Evolutionary conservation across 2,329 filamentous ascomycete genomes (phyloP).

Genomic region (Elsinoe necatrix): DNA sequence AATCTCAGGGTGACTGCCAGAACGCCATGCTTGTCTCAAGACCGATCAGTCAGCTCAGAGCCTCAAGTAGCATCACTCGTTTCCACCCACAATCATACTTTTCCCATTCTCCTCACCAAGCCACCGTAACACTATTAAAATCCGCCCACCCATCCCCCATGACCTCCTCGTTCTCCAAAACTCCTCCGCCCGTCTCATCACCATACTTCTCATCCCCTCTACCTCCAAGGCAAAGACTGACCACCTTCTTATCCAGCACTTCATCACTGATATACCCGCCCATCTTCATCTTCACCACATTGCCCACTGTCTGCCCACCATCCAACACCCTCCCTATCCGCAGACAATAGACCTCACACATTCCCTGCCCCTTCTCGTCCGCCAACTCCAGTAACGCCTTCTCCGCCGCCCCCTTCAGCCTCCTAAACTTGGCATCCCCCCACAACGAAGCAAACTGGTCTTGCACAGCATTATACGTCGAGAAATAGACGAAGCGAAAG

Average conservation of each 20-base stretch:
- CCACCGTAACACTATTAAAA: conserved; percentile 24
- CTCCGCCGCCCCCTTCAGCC: conserved; percentile 32
- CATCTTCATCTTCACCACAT: conserved; percentile 25
- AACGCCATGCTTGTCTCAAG: no score
- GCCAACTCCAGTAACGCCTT: conserved; percentile 29
- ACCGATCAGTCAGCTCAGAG: neutral
- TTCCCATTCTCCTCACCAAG: neutral
- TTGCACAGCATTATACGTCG: conserved; percentile 32
- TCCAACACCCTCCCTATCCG: conserved; percentile 27
- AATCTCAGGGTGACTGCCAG: neutral
- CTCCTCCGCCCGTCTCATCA: conserved; percentile 19
- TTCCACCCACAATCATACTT: neutral
- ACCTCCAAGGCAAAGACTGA: conserved; percentile 26
- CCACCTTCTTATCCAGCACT: conserved; percentile 25
- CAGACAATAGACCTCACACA: conserved; percentile 30
- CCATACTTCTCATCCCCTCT: conserved; percentile 23
- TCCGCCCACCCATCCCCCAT: conserved; percentile 31
- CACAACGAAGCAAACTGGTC: conserved; percentile 34
- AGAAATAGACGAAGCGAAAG: conserved; percentile 39
- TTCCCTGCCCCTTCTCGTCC: conserved; percentile 26
- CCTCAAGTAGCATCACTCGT: neutral
- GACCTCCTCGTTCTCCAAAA: conserved; percentile 31
- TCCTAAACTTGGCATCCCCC: conserved; percentile 27
- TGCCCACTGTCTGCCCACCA: conserved; percentile 27
- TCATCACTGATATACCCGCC: conserved; percentile 27